Evolutionary conservation across 192 early-diverging fungal species (phyloP), one percentile per base, ranked within the genome.

Genomic region (Irineochytrium annulatum): DNA sequence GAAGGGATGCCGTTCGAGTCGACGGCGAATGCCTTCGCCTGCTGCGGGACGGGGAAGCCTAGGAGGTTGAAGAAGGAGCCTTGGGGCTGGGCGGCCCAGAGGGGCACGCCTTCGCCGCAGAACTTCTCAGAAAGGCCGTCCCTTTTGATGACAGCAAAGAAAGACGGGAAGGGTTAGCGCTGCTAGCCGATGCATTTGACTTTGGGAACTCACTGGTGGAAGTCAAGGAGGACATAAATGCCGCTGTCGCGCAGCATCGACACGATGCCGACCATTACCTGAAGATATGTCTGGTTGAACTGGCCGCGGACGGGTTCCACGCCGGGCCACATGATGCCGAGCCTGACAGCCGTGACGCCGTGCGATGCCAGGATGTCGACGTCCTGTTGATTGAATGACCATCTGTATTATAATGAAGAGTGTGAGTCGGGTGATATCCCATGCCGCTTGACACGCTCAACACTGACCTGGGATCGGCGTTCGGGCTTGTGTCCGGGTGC

Each of bases 221-320:
- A 79, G 51, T 86, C 84, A 0, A 86, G 60, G 11, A 86, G 55
- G 3, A 84, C 74, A 45, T 80, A 86, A 43, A 86, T 84, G 24
- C 73, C 72, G 17, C 26, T 49, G 46, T 49, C 46, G 26, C 26
- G 13, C 6, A 14, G 26, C 46, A 8, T 20, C 46, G 11, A 17
- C 11, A 49, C 46, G 46, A 49, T 49, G 8, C 26, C 13, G 17
- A 22, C 26, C 46, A 83, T 78, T 33, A 79, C 68, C 22, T 75
- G 70, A 3, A 87, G 57, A 45, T 81, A 87, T 0, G 73, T 78
- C 22, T 74, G 59, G 48, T 81, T 78, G 67, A 81, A 84, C 37
- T 78, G 60, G 6, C 80, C 83, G 1, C 76, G 67, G 4, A 68
- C 69, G 20, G 85, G 85, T 43, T 87, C 85, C 16, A 77, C 81